Evolutionary conservation across 257 asterid species (phyloP).

Genomic region (Rubia yunnanensis): DNA sequence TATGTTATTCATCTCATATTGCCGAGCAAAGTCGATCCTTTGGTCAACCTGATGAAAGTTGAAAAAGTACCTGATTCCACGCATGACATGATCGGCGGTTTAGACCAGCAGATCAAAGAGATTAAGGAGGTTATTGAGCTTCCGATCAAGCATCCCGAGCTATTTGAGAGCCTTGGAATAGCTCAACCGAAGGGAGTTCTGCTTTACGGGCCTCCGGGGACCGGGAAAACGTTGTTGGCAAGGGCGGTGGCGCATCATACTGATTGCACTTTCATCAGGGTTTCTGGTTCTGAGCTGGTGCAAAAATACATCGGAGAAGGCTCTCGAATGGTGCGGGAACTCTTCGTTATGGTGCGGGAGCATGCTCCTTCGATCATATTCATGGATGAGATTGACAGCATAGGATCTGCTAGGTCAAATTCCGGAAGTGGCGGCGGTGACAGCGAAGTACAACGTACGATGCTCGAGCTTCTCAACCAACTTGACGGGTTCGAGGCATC

Average conservation of each 20-base stretch:
- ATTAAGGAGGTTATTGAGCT: conserved; percentile 82
- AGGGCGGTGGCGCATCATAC: conserved; percentile 78
- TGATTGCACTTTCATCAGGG: conserved; percentile 65
- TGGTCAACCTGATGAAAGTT: conserved; percentile 95
- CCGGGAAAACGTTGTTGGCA: conserved; percentile 64
- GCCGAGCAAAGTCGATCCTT: conserved; percentile 90
- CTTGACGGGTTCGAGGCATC: neutral
- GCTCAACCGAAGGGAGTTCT: conserved; percentile 82
- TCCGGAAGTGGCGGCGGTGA: conserved; percentile 9
- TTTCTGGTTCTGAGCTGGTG: conserved; percentile 64
- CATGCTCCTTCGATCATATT: conserved; percentile 95
- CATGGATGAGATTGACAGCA: conserved; percentile 94
- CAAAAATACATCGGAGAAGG: conserved; percentile 81
- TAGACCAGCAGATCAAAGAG: conserved; percentile 95
- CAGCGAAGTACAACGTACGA: neutral
- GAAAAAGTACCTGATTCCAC: conserved; percentile 97
- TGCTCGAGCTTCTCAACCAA: neutral
- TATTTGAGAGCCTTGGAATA: conserved; percentile 28
- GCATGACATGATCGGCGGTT: conserved; percentile 98
- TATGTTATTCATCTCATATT: conserved; percentile 84
- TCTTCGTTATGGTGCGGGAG: conserved; percentile 95
- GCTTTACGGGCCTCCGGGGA: conserved; percentile 74
- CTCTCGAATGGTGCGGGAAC: conserved; percentile 92
- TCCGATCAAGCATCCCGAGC: conserved; percentile 62
- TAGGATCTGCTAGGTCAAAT: conserved; percentile 88